Base-by-base conservation (phyloP, 805 yeast species). In the Yarrowia sp. region DNA sequence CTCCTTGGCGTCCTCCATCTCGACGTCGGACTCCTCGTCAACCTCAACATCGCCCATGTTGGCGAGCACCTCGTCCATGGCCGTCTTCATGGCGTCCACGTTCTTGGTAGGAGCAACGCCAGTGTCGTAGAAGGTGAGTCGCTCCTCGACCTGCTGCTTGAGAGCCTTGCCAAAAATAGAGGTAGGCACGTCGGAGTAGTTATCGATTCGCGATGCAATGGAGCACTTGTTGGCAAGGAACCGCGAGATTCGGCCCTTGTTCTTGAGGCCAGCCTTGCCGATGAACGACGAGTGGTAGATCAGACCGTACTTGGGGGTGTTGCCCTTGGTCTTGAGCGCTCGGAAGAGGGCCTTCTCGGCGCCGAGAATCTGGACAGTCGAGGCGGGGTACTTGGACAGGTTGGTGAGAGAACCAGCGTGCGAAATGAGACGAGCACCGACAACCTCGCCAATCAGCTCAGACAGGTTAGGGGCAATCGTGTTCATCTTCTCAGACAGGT, bases 301-400 rank as follows among this genome's bases (percentile, higher is more conserved):
- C 71, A 94, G 81, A 80, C 99, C 99, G 74, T 94, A 94, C 77
- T 94, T 94, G 73, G 99, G 99, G 65, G 99, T 94, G 77, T 94
- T 97, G 72, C 92, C 97, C 78, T 94, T 94, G 64, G 99, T 94
- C 82, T 94, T 94, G 73, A 94, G 85, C 66, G 99, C 99, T 81
- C 99, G 87, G 84, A 94, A 94, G 65, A 94, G 81, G 42, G 99
- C 99, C 84, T 94, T 94, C 80, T 94, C 99, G 67, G 99, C 98
- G 77, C 99, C 99, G 74, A 94, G 83, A 68, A 94, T 93, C 82
- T 94, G 99, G 67, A 94, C 87, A 63, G 99, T 94, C 21, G 99
- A 94, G 65, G 99, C 98, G 68, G 99, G 98, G 55, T 97, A 96
- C 80, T 94, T 94, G 68, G 99, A 96, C 70, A 94, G 82, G 63